Percentiles rank a stretch among this genome's conserved stretches.
These are phyloP conservation scores for Staphylotrichum tortipilum DNA, from an alignment of 495 filamentous ascomycete genomes.

Conservation along the genomic window DNA sequence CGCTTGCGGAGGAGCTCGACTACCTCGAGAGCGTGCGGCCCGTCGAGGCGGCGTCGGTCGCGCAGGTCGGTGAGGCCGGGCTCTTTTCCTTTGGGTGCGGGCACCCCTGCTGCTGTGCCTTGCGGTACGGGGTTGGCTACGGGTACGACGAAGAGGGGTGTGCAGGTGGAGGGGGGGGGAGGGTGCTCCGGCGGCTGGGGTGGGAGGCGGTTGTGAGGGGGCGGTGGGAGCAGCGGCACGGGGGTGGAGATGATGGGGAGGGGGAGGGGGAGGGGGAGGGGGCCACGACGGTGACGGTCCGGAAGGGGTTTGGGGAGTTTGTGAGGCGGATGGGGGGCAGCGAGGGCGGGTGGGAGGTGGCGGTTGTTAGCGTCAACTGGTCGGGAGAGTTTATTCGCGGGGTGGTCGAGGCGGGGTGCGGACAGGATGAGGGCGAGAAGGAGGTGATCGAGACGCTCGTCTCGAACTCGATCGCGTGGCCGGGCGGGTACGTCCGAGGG, in stretches of 20 bases:
- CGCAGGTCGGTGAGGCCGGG: slow-evolving; percentile 23
- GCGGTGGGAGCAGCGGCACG: too few relatives aligned
- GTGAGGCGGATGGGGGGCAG: neutral
- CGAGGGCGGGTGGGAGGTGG: slow-evolving; percentile 20
- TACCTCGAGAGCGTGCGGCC: slow-evolving; percentile 29
- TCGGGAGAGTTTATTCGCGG: slow-evolving; percentile 32
- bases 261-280: slow-evolving; percentile 13
- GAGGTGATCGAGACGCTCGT: slow-evolving; percentile 8
- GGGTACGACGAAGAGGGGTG: slow-evolving; percentile 7
- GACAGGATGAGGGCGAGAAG: neutral
- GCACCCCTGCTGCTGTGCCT: too few relatives aligned
- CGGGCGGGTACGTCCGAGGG: slow-evolving; percentile 26
- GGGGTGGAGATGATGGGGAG: neutral
- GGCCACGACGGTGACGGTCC: slow-evolving; percentile 18
- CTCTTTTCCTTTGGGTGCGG: too few relatives aligned
- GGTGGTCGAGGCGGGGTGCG: slow-evolving; percentile 9
- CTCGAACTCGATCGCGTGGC: slow-evolving; percentile 24
- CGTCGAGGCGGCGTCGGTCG: slow-evolving; percentile 29
- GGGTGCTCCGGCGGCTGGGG: slow-evolving; percentile 15
- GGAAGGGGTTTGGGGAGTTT: slow-evolving; percentile 31
- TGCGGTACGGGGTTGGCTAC: slow-evolving; percentile 14
- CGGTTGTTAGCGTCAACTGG: slow-evolving; percentile 41
- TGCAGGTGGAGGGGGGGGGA: neutral
- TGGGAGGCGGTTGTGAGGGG: slow-evolving; percentile 17
- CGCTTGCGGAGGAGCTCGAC: slow-evolving; percentile 25